Evolutionary conservation across 768 basidiomycete species (phyloP), one percentile per base, ranked within the genome.

Genomic region (Leccinum aurantiacum): DNA sequence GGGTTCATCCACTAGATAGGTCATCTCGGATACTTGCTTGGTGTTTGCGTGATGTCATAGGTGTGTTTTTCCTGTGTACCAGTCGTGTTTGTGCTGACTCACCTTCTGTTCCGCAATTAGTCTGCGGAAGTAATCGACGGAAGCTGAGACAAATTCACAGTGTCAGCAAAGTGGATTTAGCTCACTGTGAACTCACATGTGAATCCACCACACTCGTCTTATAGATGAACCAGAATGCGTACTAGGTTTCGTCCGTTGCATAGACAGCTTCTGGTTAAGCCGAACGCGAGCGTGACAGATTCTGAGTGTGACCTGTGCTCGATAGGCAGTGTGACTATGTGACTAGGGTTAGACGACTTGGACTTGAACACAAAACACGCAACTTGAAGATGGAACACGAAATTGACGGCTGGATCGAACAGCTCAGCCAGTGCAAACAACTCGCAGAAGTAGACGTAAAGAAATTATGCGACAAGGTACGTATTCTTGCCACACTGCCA

Each of bases 401-500:
- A 85, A 88, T 96, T 75, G 95, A 98, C 80, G 85, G 82, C 60
- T 98, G 97, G 97, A 95, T 99, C 74, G 87, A 92, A 61, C 95
- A 98, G 75, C 86, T 99, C 67, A 89, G 88, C 77, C 91, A 95
- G 71, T 99, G 97, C 82, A 98, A 99, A 76, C 96, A 97, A 68
- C 85, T 99, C 61, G 81, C 91, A 62, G 97, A 99, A 78, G 82
- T 83, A 11, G 95, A 99, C 76, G 94, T 99, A 61, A 98, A 98
- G 84, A 88, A 87, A 75, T 84, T 99, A 64, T 99, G 97, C 81
- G 96, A 98, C 84, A 98, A 97, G 92, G 97, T 95, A 38, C 47
- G 3, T 27, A 17, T 2, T 8, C 37, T 13, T 22, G 19, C 53
- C 37, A 48, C 60, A 6, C 11, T 15, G 6, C n/a, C 53, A n/a